phyloP scores from a whole-genome alignment of 2,329 filamentous ascomycete species.

The Diplodia intermedia region DNA sequence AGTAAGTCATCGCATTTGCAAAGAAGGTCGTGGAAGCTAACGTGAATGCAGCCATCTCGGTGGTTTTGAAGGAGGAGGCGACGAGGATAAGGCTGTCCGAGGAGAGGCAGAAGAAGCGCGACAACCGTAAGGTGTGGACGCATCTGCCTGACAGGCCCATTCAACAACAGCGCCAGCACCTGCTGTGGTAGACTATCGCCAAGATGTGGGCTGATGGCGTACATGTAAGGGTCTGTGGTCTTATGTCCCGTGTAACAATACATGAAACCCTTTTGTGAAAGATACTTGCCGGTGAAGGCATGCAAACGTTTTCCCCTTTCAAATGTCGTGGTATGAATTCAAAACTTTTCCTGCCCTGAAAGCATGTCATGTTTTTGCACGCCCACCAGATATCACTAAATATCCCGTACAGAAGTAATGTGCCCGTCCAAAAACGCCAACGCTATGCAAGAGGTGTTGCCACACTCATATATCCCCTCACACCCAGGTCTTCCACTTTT shows the following conservation, averaged over 20 bases:
- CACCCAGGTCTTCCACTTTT: not conserved
- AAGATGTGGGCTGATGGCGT: not conserved
- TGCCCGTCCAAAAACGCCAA: constrained; percentile 40
- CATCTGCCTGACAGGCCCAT: constrained; percentile 87
- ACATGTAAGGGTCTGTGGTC: not conserved
- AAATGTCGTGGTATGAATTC: not conserved
- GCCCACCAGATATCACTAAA: constrained; percentile 11
- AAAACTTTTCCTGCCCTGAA: constrained; percentile 14
- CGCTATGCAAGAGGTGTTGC: constrained; percentile 45
- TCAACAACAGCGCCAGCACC: constrained; percentile 84
- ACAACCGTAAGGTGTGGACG: constrained; percentile 80
- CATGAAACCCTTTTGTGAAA: not conserved
- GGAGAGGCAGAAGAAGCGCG: constrained; percentile 77
- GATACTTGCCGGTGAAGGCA: not conserved
- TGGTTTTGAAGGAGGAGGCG: constrained; percentile 92
- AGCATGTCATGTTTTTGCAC: constrained; percentile 4
- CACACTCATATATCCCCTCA: not conserved
- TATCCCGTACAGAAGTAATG: not conserved
- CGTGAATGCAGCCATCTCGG: constrained; percentile 66
- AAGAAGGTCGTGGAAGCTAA: constrained; percentile 26
- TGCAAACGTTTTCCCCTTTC: no score
- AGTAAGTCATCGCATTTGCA: constrained; percentile 61
- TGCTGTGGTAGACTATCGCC: constrained; percentile 73
- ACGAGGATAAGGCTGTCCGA: constrained; percentile 82
- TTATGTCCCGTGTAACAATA: constrained; percentile 6